phyloP scores from a whole-genome alignment of 345 rosid genomes.

The Clausena lansium region DNA sequence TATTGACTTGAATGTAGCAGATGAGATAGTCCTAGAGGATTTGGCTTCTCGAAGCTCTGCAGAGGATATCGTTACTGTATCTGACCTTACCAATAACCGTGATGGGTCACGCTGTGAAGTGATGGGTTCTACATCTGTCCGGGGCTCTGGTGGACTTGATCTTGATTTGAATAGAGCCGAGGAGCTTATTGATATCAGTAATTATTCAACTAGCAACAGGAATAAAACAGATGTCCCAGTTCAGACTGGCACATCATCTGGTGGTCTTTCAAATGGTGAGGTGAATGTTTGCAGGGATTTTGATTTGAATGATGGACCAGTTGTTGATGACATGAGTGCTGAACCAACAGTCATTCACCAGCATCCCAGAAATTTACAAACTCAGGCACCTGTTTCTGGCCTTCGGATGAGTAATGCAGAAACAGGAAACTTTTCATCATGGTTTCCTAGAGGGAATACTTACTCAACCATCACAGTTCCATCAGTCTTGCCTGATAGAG shows the following conservation, averaged over 20 bases:
- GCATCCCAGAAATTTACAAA: slow-evolving; percentile 37
- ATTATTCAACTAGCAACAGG: slow-evolving; percentile 33
- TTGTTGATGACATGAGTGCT: slow-evolving; percentile 46
- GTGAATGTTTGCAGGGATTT: slow-evolving; percentile 53
- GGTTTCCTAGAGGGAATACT: slow-evolving; percentile 60
- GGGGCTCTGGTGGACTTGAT: slow-evolving; percentile 67
- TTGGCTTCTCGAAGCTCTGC: slow-evolving; percentile 43
- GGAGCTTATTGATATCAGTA: slow-evolving; percentile 50
- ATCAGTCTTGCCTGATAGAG: slow-evolving; percentile 61
- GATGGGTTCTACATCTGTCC: slow-evolving; percentile 30
- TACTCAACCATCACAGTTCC: slow-evolving; percentile 60
- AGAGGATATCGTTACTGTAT: slow-evolving; percentile 29
- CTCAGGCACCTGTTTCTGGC: slow-evolving; percentile 55
- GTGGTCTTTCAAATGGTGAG: slow-evolving; percentile 36
- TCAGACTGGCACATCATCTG: slow-evolving; percentile 30
- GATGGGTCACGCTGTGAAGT: slow-evolving; percentile 30
- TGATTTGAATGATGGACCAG: slow-evolving; percentile 87
- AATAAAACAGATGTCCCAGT: slow-evolving; percentile 36
- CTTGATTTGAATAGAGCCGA: slow-evolving; percentile 81
- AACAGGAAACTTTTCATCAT: slow-evolving; percentile 53
- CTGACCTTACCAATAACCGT: slow-evolving; percentile 24
- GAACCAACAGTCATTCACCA: slow-evolving; percentile 51
- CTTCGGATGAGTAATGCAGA: slow-evolving; percentile 47
- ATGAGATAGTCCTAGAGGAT: slow-evolving; percentile 76
- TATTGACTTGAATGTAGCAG: slow-evolving; percentile 80